A percentile compares a stretch with the other conserved stretches of the same genome.
phyloP scores from a whole-genome alignment of 2,329 filamentous ascomycete genomes.

The Trematosphaeria pertusa region DNA sequence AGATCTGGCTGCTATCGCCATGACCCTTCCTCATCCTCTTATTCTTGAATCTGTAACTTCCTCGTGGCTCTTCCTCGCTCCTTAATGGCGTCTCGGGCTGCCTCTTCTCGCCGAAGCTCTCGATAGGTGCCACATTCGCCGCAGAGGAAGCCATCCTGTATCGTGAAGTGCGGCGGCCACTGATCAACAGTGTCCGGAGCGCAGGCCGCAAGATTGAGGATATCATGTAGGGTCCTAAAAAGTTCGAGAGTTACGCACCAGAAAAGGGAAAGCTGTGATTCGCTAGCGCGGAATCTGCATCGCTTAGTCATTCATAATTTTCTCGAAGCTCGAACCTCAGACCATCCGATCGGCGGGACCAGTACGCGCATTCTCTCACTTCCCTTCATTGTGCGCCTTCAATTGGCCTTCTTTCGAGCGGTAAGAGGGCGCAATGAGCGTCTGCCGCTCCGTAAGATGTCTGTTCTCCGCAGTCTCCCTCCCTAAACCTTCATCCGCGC shows the following conservation, averaged over 20 bases:
- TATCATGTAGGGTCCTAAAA: conserved; percentile 29
- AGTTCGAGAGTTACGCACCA: conserved; percentile 31
- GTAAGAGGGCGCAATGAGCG: conserved; percentile 47
- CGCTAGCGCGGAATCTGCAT: conserved; percentile 22
- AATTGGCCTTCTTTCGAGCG: conserved; percentile 29
- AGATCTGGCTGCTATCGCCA: conserved; percentile 40
- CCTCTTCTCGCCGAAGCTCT: conserved; percentile 44
- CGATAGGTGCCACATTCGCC: conserved; percentile 36
- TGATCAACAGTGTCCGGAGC: conserved; percentile 31
- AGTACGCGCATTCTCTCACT: conserved; percentile 15
- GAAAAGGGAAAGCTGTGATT: conserved; percentile 32
- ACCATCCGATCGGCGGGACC: conserved; percentile 16
- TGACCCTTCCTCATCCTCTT: conserved; percentile 57
- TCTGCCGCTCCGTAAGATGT: conserved; percentile 51
- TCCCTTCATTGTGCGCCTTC: conserved; percentile 14
- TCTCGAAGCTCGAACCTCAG: conserved; percentile 29
- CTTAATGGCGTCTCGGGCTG: conserved; percentile 40
- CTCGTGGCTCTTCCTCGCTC: conserved; percentile 42
- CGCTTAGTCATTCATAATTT: conserved; percentile 32
- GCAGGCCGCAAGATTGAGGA: conserved; percentile 16
- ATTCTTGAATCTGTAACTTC: conserved; percentile 51
- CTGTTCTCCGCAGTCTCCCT: conserved; percentile 46
- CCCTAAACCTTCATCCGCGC: conserved; percentile 33
- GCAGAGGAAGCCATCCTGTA: conserved; percentile 45
- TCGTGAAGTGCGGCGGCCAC: conserved; percentile 21